These are phyloP conservation scores for Antrodiella citrinella DNA, from an alignment of 768 basidiomycete species.

Conservation along the genomic window DNA sequence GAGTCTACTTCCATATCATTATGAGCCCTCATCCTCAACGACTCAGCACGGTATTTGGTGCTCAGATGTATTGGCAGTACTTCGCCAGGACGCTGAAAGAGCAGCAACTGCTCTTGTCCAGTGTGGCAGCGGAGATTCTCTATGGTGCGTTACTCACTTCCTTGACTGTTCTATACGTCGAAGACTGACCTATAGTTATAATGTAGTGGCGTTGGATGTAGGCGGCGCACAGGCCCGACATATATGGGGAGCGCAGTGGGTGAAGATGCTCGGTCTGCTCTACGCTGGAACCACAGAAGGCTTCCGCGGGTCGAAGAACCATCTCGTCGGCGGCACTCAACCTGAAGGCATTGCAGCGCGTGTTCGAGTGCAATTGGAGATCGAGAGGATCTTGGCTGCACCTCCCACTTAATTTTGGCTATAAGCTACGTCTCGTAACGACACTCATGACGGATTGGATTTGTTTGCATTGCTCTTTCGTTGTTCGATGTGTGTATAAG, in stretches of 20 bases:
- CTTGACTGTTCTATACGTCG: background rate
- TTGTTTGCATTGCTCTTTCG: too few species aligned
- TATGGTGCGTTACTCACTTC: constrained; percentile 40
- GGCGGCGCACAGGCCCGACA: constrained; percentile 50
- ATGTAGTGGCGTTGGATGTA: constrained; percentile 61
- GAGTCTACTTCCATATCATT: constrained; percentile 79
- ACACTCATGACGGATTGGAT: too few species aligned
- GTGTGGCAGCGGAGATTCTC: constrained; percentile 60
- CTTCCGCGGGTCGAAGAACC: constrained; percentile 29
- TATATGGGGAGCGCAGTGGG: constrained; percentile 75
- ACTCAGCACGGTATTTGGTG: constrained; percentile 46
- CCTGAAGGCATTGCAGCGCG: constrained; percentile 59
- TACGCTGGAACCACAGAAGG: constrained; percentile 57
- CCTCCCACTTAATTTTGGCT: too few species aligned
- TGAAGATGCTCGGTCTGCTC: constrained; percentile 59
- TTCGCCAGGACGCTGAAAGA: constrained; percentile 55
- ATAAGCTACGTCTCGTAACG: too few species aligned
- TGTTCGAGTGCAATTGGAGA: constrained; percentile 52
- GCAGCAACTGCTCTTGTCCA: constrained; percentile 40
- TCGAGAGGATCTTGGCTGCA: constrained; percentile 63
- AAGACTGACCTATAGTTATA: constrained; percentile 9
- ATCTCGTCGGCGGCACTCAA: constrained; percentile 51
- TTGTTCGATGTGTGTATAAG: too few species aligned
- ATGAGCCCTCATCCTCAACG: constrained; percentile 28
- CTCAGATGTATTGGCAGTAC: constrained; percentile 66